Percentiles rank a stretch among this genome's conserved stretches.
Evolutionary conservation across 305 asterid genomes (phyloP).

Genomic region (Salvia sclarea): DNA sequence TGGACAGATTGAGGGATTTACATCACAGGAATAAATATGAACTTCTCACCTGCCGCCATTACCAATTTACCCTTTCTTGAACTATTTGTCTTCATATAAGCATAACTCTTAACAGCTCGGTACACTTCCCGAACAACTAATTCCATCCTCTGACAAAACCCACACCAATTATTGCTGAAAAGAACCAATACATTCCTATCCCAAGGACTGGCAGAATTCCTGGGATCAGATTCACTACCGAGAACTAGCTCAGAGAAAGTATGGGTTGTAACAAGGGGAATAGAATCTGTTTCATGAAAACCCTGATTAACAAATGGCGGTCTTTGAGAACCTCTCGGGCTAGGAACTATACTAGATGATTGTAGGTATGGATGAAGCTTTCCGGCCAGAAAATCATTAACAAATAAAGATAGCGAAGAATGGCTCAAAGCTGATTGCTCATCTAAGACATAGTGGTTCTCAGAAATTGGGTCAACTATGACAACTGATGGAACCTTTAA

Average conservation of each 20-base stretch:
- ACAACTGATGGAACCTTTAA: slow-evolving; percentile 69
- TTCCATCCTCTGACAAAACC: slow-evolving; percentile 97
- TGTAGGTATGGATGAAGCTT: slow-evolving; percentile 71
- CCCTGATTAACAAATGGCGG: slow-evolving; percentile 94
- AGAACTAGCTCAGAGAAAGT: slow-evolving; percentile 71
- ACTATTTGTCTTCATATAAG: slow-evolving; percentile 45
- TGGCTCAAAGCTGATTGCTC: slow-evolving; percentile 48
- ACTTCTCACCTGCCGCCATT: slow-evolving; percentile 50
- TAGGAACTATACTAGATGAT: slow-evolving; percentile 54
- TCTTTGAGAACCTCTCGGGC: slow-evolving; percentile 52
- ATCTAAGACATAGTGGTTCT: slow-evolving; percentile 61
- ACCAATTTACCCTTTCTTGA: slow-evolving; percentile 48
- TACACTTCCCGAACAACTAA: slow-evolving; percentile 89
- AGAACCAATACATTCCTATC: slow-evolving; percentile 73
- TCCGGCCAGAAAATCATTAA: slow-evolving; percentile 59
- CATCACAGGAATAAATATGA: slow-evolving; percentile 28
- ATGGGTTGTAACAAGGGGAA: slow-evolving; percentile 64
- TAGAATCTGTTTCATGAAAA: slow-evolving; percentile 82
- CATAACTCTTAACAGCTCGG: slow-evolving; percentile 65
- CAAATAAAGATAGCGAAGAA: slow-evolving; percentile 59
- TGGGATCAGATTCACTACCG: slow-evolving; percentile 55
- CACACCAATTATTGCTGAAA: slow-evolving; percentile 90
- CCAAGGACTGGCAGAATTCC: slow-evolving; percentile 45
- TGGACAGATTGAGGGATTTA: slow-evolving; percentile 3
- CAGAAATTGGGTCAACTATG: slow-evolving; percentile 66